Evolutionary conservation across 805 yeast genomes (phyloP).

Genomic region (Zygosaccharomyces bisporus): DNA sequence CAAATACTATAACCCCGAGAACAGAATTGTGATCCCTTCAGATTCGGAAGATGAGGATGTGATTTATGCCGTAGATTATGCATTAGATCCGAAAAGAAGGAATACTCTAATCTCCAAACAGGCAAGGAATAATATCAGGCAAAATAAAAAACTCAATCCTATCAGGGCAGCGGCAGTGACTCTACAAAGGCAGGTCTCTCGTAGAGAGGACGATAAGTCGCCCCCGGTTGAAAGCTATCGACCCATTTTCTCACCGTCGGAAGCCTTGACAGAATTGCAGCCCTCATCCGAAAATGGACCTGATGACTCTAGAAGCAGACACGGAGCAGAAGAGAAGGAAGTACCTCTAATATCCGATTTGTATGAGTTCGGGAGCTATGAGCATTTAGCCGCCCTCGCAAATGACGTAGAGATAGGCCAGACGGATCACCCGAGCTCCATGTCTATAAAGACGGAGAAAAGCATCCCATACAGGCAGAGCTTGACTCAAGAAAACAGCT

Average conservation of each 20-base stretch:
- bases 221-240: neutral
- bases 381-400: slow-evolving; percentile 6
- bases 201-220: neutral
- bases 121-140: slow-evolving; percentile 16
- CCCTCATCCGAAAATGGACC: neutral
- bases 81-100: slow-evolving; percentile 27
- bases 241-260: neutral
- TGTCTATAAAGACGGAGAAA: neutral
- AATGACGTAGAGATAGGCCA: no score
- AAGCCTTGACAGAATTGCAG: neutral
- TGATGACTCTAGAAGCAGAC: neutral
- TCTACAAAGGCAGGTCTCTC: neutral
- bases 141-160: slow-evolving; percentile 1
- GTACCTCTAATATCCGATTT: neutral
- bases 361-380: slow-evolving; percentile 3
- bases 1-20: slow-evolving; percentile 15
- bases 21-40: slow-evolving; percentile 4
- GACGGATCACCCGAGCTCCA: neutral
- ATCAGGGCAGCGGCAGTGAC: slow-evolving; percentile 3
- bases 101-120: slow-evolving; percentile 21
- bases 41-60: slow-evolving; percentile 12
- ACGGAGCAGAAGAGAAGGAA: neutral
- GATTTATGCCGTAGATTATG: slow-evolving; percentile 9
- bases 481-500: neutral
- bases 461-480: neutral